Conservation (phyloP, 495 filamentous ascomycete genomes). For the Penicillium pulvis region DNA sequence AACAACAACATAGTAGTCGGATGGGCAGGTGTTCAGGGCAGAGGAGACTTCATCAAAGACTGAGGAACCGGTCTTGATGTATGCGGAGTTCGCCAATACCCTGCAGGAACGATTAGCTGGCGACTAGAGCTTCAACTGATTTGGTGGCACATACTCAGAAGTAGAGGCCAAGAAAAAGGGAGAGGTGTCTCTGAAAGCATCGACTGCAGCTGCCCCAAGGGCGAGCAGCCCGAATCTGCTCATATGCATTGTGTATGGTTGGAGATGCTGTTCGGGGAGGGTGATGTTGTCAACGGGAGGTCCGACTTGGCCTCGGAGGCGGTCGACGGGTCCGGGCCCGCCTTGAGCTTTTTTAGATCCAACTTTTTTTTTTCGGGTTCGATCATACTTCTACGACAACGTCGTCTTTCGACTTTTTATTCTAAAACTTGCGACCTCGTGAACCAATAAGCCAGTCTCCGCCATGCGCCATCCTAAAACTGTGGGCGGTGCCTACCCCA, state of each 20-base stretch:
- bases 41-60: conserved; percentile 31
- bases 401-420: background rate
- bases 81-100: conserved; percentile 44
- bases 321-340: conserved; percentile 31
- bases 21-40: conserved; percentile 65
- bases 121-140: conserved; percentile 17
- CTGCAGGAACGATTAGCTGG: conserved; percentile 42
- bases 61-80: conserved; percentile 47
- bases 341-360: conserved; percentile 26
- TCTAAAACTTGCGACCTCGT: background rate
- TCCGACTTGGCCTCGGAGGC: conserved; percentile 35
- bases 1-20: conserved; percentile 78
- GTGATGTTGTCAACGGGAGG: conserved; percentile 32
- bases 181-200: conserved; percentile 81
- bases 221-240: conserved; percentile 61
- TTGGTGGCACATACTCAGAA: conserved; percentile 61
- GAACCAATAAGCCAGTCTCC: background rate
- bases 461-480: background rate
- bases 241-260: conserved; percentile 58
- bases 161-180: conserved; percentile 86
- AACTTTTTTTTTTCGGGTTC: conserved; percentile 27
- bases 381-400: conserved; percentile 12
- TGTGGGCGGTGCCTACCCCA: conserved; percentile 48
- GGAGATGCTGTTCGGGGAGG: conserved; percentile 19
- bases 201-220: conserved; percentile 58